Evolutionary conservation across 2,329 filamentous ascomycete genomes (phyloP), one percentile per base, ranked within the genome.

Genomic region (Botrytis galanthina): DNA sequence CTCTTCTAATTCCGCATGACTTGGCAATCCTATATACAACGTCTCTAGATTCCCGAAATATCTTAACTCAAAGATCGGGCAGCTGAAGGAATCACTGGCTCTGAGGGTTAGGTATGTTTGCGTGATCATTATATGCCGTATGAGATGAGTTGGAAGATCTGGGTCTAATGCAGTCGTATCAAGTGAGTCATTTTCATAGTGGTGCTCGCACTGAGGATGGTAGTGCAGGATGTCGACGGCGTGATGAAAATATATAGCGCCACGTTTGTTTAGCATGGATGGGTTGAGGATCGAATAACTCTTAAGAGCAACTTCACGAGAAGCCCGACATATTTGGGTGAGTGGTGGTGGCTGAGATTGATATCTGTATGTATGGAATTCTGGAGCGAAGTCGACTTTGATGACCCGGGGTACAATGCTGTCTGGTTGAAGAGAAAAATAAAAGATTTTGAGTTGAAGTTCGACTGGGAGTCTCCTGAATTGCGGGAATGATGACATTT

Each of bases 371-470:
- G 22, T 3, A 12, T 12, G n/a, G 9, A 4, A 51, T 12, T 46
- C 29, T 22, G 71, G 22, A 16, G 29, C 37, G 10, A 46, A 60
- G 39, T 48, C 37, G 22, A 59, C 35, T 29, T 60, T 39, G n/a
- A 68, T 32, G 5, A 60, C 59, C 3, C 71, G 71, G 8, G 71
- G 71, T 10, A 60, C 46, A 20, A 68, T 68, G 29, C 62, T 39
- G 20, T 42, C 51, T 20, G 62, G 18, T 48, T 68, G 51, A 16
- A 72, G 71, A 37, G 62, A 35, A 32, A 60, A 32, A 10, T 54
- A 51, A 48, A 63, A 72, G 22, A 72, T 60, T 44, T 59, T 68
- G 29, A 68, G 32, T 46, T 72, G 71, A 22, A 72, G 32, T 57
- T 72, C 71, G 8, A 60, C n/a, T 16, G 71, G 71, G 1, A 72